Evolutionary conservation across 768 basidiomycete genomes (phyloP).

Genomic region (Sarcomyxa edulis): DNA sequence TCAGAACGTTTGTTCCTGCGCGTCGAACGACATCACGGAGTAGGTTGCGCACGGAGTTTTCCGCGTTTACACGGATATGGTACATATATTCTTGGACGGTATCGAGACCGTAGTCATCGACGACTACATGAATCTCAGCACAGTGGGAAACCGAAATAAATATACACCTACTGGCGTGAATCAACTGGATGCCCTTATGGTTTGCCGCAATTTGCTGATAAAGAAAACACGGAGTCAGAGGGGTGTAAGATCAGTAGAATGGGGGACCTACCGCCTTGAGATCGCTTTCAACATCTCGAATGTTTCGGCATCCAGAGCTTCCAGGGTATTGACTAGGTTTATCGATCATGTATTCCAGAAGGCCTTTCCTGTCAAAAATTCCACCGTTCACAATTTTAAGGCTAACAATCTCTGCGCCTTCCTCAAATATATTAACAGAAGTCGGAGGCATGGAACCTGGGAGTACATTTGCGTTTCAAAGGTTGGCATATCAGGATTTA

Average conservation of each 20-base stretch:
- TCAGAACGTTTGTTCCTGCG: slow-evolving; percentile 57
- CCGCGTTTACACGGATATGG: slow-evolving; percentile 86
- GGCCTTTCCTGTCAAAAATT: slow-evolving; percentile 68
- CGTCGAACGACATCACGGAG: slow-evolving; percentile 70
- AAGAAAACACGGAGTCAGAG: slow-evolving; percentile 5
- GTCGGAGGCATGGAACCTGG: slow-evolving; percentile 97
- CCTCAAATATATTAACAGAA: slow-evolving; percentile 85
- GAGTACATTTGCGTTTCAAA: too few species aligned
- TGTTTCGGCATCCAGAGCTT: slow-evolving; percentile 82
- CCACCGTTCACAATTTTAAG: slow-evolving; percentile 89
- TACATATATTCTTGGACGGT: slow-evolving; percentile 94
- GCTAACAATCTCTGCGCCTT: slow-evolving; percentile 86
- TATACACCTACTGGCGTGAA: slow-evolving; percentile 59
- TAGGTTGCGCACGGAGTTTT: slow-evolving; percentile 78
- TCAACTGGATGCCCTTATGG: slow-evolving; percentile 83
- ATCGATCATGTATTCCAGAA: slow-evolving; percentile 77
- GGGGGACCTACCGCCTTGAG: slow-evolving; percentile 66
- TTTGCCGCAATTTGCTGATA: slow-evolving; percentile 89
- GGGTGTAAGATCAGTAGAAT: not conserved
- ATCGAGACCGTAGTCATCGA: slow-evolving; percentile 78
- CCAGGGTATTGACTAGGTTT: slow-evolving; percentile 79
- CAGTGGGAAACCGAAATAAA: slow-evolving; percentile 1
- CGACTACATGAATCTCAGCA: slow-evolving; percentile 41
- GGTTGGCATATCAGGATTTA: too few species aligned
- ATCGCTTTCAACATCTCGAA: slow-evolving; percentile 88